These are phyloP conservation scores for Mycena metata DNA, from an alignment of 768 basidiomycete species.

Conservation along the genomic window DNA sequence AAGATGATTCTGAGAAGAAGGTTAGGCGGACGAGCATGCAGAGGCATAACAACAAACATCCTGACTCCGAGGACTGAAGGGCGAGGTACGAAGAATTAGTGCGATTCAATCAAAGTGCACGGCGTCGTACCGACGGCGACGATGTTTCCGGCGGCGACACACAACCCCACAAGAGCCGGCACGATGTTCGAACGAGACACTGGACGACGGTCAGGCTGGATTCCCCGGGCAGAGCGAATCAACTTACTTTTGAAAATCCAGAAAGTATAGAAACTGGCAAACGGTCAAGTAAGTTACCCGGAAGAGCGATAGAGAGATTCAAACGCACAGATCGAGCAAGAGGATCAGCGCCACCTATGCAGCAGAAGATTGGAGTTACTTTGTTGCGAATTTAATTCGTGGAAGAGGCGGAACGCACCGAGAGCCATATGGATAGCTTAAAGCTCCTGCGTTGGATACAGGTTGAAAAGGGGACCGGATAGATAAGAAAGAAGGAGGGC, in stretches of 20 bases:
- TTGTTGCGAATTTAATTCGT: neutral
- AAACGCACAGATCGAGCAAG: slow-evolving; percentile 24
- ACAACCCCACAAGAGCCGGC: neutral
- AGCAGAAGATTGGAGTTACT: neutral
- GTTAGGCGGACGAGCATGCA: neutral
- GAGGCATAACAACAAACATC: slow-evolving; percentile 8
- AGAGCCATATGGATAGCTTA: slow-evolving; percentile 25
- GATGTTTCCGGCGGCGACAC: slow-evolving; percentile 23
- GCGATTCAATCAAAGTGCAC: no score
- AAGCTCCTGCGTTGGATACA: slow-evolving; percentile 12
- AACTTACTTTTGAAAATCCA: slow-evolving; percentile 13
- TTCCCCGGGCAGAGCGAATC: no score
- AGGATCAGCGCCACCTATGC: slow-evolving; percentile 23
- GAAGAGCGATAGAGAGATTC: no score
- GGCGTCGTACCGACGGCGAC: slow-evolving; percentile 17
- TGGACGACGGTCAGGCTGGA: neutral
- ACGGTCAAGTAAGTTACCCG: neutral
- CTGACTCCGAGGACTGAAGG: slow-evolving; percentile 20
- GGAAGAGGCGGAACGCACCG: slow-evolving; percentile 1
- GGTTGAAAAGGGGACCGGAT: neutral
- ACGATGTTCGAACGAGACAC: slow-evolving; percentile 5
- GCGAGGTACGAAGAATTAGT: neutral
- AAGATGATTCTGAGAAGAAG: slow-evolving; percentile 18
- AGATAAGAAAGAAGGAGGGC: neutral
- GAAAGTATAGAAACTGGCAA: slow-evolving; percentile 23